phyloP scores from a whole-genome alignment of 2,329 filamentous ascomycete species.

The Mycosphaerella sp. region DNA sequence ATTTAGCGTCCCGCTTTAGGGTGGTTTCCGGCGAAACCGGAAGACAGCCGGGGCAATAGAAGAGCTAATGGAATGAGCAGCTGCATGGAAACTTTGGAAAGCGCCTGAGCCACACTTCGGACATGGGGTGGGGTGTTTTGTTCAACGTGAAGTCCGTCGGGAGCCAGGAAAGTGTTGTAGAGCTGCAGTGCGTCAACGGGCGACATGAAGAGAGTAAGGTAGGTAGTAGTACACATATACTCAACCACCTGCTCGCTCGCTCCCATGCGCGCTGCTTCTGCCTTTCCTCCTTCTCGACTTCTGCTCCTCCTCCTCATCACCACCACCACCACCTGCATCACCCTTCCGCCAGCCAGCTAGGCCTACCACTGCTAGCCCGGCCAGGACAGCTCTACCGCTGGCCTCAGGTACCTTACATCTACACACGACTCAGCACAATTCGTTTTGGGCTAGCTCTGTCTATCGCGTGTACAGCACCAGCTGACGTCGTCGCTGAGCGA shows the following conservation, averaged over 20 bases:
- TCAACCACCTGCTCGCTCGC: constrained; percentile 7
- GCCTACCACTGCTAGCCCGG: neutral
- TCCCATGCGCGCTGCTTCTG: neutral
- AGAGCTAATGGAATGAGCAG: neutral
- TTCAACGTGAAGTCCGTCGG: constrained; percentile 22
- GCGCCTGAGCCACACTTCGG: constrained; percentile 12
- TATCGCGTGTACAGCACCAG: no score
- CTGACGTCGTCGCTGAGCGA: constrained; percentile 2
- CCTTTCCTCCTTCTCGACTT: neutral
- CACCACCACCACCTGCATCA: neutral
- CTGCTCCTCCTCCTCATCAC: neutral
- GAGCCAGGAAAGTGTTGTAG: constrained; percentile 16
- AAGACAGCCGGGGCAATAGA: no score
- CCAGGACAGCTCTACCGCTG: neutral
- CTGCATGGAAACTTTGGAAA: constrained; percentile 4
- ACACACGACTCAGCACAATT: constrained; percentile 2
- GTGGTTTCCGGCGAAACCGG: no score
- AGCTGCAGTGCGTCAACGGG: constrained; percentile 5
- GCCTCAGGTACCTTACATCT: neutral
- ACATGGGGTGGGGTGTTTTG: constrained; percentile 6
- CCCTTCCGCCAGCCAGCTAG: neutral
- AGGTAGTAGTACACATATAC: constrained; percentile 7
- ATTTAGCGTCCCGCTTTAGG: no score
- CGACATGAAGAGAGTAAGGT: neutral
- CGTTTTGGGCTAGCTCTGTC: neutral